A percentile compares a stretch with the other conserved stretches of the same genome.
Conservation (phyloP, 202 grass and related monocot species). For the Saccharum hybrid region DNA sequence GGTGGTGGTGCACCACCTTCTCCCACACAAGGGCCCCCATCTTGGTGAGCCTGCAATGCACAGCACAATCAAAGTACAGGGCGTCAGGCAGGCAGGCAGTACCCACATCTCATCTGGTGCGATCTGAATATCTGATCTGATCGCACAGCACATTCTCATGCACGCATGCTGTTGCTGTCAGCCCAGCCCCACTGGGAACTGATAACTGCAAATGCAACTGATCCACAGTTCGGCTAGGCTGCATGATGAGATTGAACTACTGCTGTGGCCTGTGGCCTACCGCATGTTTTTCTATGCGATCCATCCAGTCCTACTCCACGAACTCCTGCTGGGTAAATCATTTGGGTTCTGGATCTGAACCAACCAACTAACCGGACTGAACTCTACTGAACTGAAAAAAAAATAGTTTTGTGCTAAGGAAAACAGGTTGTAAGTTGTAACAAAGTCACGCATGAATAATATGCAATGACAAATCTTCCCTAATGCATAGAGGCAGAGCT, state of each 20-base stretch:
- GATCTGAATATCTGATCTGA: not conserved
- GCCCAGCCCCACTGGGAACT: not conserved
- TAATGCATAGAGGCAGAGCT: no score
- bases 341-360: slow-evolving; percentile 16
- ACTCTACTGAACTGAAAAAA: no score
- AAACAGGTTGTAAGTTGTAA: no score
- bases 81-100: not conserved
- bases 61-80: not conserved
- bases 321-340: not conserved
- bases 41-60: slow-evolving; percentile 65
- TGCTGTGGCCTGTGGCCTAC: not conserved
- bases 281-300: slow-evolving; percentile 5
- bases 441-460: no score
- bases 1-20: slow-evolving; percentile 66
- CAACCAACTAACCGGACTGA: no score
- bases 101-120: not conserved
- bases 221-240: not conserved
- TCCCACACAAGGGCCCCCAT: slow-evolving; percentile 83
- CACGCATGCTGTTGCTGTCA: not conserved
- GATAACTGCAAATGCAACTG: not conserved
- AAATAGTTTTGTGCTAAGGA: no score
- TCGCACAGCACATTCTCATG: not conserved
- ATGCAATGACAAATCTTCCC: no score
- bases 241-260: not conserved
- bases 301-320: not conserved